These are phyloP conservation scores for Dactylis glomerata DNA, from an alignment of 176 grass and related monocot species.

Conservation along the genomic window DNA sequence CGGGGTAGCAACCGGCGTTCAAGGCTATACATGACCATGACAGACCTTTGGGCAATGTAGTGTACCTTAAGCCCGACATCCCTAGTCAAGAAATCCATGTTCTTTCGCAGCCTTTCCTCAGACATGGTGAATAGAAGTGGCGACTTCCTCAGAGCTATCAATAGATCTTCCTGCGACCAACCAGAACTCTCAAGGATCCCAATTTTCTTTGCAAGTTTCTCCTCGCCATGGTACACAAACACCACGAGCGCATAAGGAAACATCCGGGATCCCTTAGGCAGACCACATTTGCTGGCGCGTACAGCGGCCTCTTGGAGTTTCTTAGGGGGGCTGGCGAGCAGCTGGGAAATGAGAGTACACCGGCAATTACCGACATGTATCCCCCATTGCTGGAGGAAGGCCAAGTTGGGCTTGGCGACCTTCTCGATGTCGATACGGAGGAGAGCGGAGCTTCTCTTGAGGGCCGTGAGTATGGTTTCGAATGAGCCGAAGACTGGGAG, in stretches of 20 bases:
- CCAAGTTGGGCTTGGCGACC: slow-evolving; percentile 1
- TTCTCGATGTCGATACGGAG: not conserved
- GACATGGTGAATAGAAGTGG: not conserved
- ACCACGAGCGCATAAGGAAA: not conserved
- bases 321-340: not conserved
- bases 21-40: not conserved
- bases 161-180: not conserved
- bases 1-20: not conserved
- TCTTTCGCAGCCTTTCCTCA: not conserved
- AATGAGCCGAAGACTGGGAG: slow-evolving; percentile 22
- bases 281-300: not conserved
- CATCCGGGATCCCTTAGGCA: not conserved
- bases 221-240: not conserved
- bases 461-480: not conserved
- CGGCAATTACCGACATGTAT: not conserved
- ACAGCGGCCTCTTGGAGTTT: not conserved
- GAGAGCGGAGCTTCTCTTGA: not conserved
- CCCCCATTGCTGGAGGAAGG: slow-evolving; percentile 18
- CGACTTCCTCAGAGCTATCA: not conserved
- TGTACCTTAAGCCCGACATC: not conserved
- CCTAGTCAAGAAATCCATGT: not conserved
- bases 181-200: not conserved
- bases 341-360: not conserved
- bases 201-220: not conserved
- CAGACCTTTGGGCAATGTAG: not conserved